Percentiles rank a stretch among this genome's conserved stretches.
These are phyloP conservation scores for Xylaria sp. DNA, from an alignment of 2,329 filamentous ascomycete species.

Conservation along the genomic window DNA sequence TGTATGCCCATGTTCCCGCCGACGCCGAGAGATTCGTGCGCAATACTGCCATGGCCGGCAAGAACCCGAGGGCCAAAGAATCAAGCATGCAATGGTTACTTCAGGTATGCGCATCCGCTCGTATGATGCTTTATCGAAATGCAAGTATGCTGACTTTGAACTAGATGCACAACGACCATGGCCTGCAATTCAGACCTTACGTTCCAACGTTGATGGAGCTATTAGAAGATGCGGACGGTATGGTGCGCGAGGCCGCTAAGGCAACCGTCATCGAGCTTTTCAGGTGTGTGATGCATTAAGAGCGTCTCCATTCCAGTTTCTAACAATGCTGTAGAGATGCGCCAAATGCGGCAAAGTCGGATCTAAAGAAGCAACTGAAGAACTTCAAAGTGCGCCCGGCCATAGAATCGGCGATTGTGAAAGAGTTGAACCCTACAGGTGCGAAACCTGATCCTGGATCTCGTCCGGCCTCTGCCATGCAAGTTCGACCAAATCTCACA, in stretches of 20 bases:
- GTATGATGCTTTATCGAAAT: slow-evolving; percentile 35
- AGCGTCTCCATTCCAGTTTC: neutral
- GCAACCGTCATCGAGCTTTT: slow-evolving; percentile 87
- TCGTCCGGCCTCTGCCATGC: slow-evolving; percentile 55
- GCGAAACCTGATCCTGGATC: slow-evolving; percentile 52
- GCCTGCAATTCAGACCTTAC: slow-evolving; percentile 82
- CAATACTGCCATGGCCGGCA: slow-evolving; percentile 79
- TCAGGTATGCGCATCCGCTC: slow-evolving; percentile 61
- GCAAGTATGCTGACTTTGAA: slow-evolving; percentile 39
- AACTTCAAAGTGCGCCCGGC: slow-evolving; percentile 86
- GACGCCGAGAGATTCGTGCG: slow-evolving; percentile 86
- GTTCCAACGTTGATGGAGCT: slow-evolving; percentile 85
- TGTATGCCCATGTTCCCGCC: slow-evolving; percentile 73
- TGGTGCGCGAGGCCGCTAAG: slow-evolving; percentile 87
- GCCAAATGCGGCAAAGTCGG: slow-evolving; percentile 83
- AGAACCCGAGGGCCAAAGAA: slow-evolving; percentile 87
- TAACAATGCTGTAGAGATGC: slow-evolving; percentile 66
- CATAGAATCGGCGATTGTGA: slow-evolving; percentile 83
- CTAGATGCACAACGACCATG: slow-evolving; percentile 79
- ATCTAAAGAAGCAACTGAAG: slow-evolving; percentile 86
- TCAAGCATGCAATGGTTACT: slow-evolving; percentile 85
- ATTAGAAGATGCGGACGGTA: slow-evolving; percentile 88
- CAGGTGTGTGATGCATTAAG: slow-evolving; percentile 59
- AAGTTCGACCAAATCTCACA: slow-evolving; percentile 53
- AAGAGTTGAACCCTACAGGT: slow-evolving; percentile 70